Conservation (phyloP, 2,329 filamentous ascomycete genomes). For the Albophoma yamanashiensis region DNA sequence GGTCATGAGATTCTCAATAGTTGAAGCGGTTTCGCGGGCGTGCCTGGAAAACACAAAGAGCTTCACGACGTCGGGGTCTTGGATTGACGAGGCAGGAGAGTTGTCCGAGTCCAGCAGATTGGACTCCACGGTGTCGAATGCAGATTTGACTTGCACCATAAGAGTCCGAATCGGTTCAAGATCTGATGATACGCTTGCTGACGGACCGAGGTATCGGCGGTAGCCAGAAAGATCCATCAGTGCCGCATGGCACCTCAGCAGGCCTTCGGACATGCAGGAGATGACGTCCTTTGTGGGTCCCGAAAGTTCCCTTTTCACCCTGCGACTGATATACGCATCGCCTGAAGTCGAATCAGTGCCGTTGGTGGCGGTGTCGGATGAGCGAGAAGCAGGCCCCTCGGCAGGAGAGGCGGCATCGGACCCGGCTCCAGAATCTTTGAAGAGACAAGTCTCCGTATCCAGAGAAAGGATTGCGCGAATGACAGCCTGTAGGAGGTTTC, state of each 20-base stretch:
- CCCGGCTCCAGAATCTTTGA: conserved; percentile 18
- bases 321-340: conserved; percentile 10
- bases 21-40: conserved; percentile 38
- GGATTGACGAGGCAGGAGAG: conserved; percentile 32
- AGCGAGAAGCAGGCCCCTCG: background rate
- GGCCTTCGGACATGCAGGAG: conserved; percentile 29
- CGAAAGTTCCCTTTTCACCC: conserved; percentile 22
- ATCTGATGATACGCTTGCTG: conserved; percentile 29
- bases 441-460: conserved; percentile 35
- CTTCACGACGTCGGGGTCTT: conserved; percentile 38
- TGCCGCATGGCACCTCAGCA: conserved; percentile 38
- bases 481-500: conserved; percentile 44
- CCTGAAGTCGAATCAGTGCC: conserved; percentile 1
- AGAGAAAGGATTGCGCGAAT: conserved; percentile 42
- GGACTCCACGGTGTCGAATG: conserved; percentile 37
- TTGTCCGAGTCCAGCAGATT: conserved; percentile 32
- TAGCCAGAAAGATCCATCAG: conserved; percentile 44
- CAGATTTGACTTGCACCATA: conserved; percentile 30
- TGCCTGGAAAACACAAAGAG: conserved; percentile 45
- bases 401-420: conserved; percentile 8
- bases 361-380: conserved; percentile 1
- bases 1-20: conserved; percentile 32
- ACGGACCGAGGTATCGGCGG: conserved; percentile 34
- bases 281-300: conserved; percentile 36
- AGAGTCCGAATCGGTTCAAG: conserved; percentile 25